These are phyloP conservation scores for Arthrobotrys pseudoclavata DNA, from an alignment of 2,329 filamentous ascomycete species.

Conservation along the genomic window DNA sequence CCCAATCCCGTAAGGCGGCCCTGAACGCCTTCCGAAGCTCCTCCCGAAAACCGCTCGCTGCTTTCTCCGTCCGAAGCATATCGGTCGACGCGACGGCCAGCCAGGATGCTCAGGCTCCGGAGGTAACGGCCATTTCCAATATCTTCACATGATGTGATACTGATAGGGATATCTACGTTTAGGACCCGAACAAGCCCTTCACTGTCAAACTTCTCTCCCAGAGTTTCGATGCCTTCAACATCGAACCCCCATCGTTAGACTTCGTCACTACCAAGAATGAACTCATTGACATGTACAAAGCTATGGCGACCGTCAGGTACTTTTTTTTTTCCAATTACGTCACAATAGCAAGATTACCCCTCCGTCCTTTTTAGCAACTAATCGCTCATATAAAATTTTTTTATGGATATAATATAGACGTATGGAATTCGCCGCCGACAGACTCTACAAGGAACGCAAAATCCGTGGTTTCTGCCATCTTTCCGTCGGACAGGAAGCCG, in stretches of 20 bases:
- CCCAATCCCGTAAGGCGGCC: slow-evolving; percentile 53
- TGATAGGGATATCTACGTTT: slow-evolving; percentile 47
- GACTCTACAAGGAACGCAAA: slow-evolving; percentile 99
- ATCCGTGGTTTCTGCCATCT: slow-evolving; percentile 99
- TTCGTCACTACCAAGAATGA: slow-evolving; percentile 96
- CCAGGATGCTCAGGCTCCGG: slow-evolving; percentile 33
- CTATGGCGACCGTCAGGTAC: slow-evolving; percentile 96
- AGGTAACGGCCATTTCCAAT: neutral
- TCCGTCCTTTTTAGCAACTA: neutral
- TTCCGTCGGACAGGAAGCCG: slow-evolving; percentile 97
- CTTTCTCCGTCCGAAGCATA: slow-evolving; percentile 32
- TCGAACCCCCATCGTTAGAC: slow-evolving; percentile 94
- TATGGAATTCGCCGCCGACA: slow-evolving; percentile 99
- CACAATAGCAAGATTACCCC: neutral
- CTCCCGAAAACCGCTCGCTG: slow-evolving; percentile 54
- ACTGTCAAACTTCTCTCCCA: slow-evolving; percentile 93
- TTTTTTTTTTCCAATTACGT: slow-evolving; percentile 64
- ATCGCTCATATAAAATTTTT: slow-evolving; percentile 9
- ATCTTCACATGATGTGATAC: neutral
- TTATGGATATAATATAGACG: slow-evolving; percentile 73
- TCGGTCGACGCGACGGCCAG: slow-evolving; percentile 39
- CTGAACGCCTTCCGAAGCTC: slow-evolving; percentile 52
- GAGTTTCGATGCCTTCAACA: slow-evolving; percentile 99
- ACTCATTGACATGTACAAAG: slow-evolving; percentile 98
- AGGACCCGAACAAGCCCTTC: slow-evolving; percentile 96